A percentile compares a stretch with the other conserved stretches of the same genome.
These are phyloP conservation scores for Carex cristatella DNA, from an alignment of 176 grass and related monocot species.

Conservation along the genomic window DNA sequence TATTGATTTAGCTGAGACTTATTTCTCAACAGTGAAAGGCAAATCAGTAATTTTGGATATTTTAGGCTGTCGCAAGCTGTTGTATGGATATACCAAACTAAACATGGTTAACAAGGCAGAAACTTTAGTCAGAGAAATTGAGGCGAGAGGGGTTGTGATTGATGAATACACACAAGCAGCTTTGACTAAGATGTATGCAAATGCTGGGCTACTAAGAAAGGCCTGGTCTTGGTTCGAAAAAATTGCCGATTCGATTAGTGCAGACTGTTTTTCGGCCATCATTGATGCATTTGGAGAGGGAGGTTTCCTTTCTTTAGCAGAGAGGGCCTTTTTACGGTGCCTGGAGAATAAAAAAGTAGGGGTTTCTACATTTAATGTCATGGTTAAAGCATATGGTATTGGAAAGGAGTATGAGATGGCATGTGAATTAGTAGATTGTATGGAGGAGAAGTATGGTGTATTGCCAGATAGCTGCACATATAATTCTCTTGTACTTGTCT, in stretches of 20 bases:
- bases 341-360: constrained; percentile 53
- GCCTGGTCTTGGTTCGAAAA: constrained; percentile 81
- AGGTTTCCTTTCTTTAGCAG: constrained; percentile 48
- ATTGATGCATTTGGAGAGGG: constrained; percentile 80
- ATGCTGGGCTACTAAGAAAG: constrained; percentile 53
- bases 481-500: constrained; percentile 67
- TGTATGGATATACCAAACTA: constrained; percentile 68
- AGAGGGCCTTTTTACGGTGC: constrained; percentile 71
- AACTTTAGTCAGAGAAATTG: constrained; percentile 67
- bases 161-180: constrained; percentile 91
- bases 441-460: constrained; percentile 51
- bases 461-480: constrained; percentile 77
- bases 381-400: constrained; percentile 87
- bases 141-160: constrained; percentile 43
- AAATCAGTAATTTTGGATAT: constrained; percentile 49
- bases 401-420: constrained; percentile 56
- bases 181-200: constrained; percentile 86
- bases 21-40: constrained; percentile 54
- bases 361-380: constrained; percentile 79
- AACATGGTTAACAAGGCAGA: constrained; percentile 63
- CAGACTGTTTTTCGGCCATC: constrained; percentile 69
- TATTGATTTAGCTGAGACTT: constrained; percentile 54
- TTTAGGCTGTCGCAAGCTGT: constrained; percentile 71
- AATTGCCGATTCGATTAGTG: constrained; percentile 45
- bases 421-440: constrained; percentile 62